Base-by-base conservation (phyloP, 352 stramenopile genomes). In the Peronosclerospora sorghi region DNA sequence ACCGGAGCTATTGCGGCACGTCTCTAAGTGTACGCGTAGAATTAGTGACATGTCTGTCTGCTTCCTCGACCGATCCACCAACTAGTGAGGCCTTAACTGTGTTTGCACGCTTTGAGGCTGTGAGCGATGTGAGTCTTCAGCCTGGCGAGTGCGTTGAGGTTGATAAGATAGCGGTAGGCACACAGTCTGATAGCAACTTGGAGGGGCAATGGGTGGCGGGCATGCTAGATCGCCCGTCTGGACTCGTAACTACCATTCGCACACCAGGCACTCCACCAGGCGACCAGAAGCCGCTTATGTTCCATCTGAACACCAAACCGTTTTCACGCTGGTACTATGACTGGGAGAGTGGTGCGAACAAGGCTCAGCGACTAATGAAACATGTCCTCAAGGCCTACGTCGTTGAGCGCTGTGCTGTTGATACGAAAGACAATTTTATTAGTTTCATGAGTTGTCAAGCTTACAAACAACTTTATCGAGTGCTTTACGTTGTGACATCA, bases 311-410 rank as follows among this genome's bases (percentile, higher is more conserved):
- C 35, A 21, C 54, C 5, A 66, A 73, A 35, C 46, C 65, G 8
- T 60, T 62, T 34, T 56, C 55, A 0, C 47, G 68, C 0, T 86
- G 74, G 74, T 86, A 82, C 43, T 86, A 84, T 45, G 66, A 83
- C 40, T 86, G 74, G 74, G 74, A 79, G 43, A 83, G 72, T 30
- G 74, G 64, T 0, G 68, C 71, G 18, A 86, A 71, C 35, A 84
- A 82, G 43, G 71, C 72, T 0, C 74, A 83, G 40, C 54, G 74
- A 38, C 69, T 84, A 29, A 83, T 70, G 39, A 75, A 80, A 38
- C 74, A 86, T 47, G 49, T 70, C n/a, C 59, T 86, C 4, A 68
- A 70, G 23, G 56, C 69, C 2, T 85, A 85, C 20, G 50, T 86
- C 1, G 45, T 83, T 19, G 64, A 75, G 13, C 60, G 53, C 20